Conservation (phyloP, 345 rosid genomes). For the Eucalyptus sp. region DNA sequence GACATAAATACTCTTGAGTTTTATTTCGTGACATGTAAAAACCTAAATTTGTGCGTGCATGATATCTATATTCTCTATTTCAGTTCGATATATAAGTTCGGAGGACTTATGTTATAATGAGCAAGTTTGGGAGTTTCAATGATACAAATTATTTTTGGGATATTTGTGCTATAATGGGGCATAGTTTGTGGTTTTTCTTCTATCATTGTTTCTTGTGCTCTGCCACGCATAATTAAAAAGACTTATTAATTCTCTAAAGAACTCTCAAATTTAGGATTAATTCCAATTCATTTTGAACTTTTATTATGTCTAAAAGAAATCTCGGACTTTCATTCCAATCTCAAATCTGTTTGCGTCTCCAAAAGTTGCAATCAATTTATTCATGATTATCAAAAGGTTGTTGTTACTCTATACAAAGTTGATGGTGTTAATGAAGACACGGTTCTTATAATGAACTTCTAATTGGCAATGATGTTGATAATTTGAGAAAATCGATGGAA, state of each 20-base stretch:
- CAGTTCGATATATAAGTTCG: no score
- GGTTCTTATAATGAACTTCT: background rate
- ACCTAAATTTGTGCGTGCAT: no score
- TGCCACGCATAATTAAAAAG: background rate
- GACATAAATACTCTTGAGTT: no score
- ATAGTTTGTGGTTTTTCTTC: background rate
- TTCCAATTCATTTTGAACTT: background rate
- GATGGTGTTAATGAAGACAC: background rate
- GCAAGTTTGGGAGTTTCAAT: no score
- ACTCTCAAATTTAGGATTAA: background rate
- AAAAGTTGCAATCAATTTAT: background rate
- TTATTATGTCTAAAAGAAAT: background rate
- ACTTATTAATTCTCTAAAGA: background rate
- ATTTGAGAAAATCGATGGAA: background rate
- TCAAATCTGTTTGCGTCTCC: rapidly evolving
- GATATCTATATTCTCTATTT: no score
- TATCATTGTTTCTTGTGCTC: background rate
- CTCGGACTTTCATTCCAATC: rapidly evolving
- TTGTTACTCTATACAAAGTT: background rate
- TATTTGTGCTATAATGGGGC: no score
- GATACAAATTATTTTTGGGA: no score
- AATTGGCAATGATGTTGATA: background rate
- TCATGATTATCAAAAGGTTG: background rate
- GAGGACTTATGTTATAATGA: no score
- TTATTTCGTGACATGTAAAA: no score